These are phyloP conservation scores for Pugionium dolabratum DNA, from an alignment of 345 rosid species.

Conservation along the genomic window DNA sequence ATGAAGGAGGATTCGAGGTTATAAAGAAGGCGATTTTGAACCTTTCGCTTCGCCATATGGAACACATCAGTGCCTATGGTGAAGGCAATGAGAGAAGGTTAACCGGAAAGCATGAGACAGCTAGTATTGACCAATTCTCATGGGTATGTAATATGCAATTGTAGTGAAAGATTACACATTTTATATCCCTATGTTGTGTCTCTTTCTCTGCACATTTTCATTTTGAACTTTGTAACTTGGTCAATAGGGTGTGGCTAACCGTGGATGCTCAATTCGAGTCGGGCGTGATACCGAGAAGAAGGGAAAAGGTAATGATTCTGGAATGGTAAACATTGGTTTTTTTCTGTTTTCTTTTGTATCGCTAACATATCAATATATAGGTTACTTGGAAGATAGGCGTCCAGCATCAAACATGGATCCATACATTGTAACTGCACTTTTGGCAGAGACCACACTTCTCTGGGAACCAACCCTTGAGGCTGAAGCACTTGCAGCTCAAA, in stretches of 20 bases:
- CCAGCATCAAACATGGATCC: conserved; percentile 99
- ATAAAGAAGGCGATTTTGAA: conserved; percentile 92
- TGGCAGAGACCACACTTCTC: conserved; percentile 75
- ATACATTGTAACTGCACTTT: conserved; percentile 63
- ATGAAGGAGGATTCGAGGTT: conserved; percentile 84
- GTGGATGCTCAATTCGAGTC: conserved; percentile 95
- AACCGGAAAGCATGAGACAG: conserved; percentile 97
- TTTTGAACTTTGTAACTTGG: background rate
- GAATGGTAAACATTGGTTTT: background rate
- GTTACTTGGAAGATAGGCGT: conserved; percentile 87
- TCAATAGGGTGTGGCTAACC: conserved; percentile 88
- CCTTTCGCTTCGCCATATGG: conserved; percentile 83
- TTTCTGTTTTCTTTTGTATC: background rate
- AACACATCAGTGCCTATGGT: conserved; percentile 91
- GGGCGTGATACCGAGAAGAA: conserved; percentile 93
- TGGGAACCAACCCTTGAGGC: conserved; percentile 86
- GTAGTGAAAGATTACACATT: background rate
- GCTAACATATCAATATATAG: conserved; percentile 45
- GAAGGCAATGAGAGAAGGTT: conserved; percentile 98
- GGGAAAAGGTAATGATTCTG: conserved; percentile 66
- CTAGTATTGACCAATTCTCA: conserved; percentile 82
- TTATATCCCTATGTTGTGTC: background rate
- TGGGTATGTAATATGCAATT: conserved; percentile 53
- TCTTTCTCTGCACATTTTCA: background rate
- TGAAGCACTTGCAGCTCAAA: conserved; percentile 85